Evolutionary conservation across 2,329 filamentous ascomycete species (phyloP).

Genomic region (Stagonosporopsis chrysanthemi): DNA sequence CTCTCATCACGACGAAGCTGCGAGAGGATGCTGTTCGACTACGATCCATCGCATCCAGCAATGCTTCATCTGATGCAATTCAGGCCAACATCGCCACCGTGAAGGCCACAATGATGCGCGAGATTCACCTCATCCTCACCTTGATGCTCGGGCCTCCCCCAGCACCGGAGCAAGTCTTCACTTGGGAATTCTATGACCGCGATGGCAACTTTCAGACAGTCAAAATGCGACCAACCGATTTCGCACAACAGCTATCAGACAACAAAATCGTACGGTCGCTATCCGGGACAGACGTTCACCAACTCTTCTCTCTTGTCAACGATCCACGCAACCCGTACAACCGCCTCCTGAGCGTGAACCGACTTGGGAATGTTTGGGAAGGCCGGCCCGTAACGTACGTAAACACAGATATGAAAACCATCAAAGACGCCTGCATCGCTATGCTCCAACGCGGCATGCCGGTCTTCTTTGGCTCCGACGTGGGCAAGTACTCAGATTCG

Average conservation of each 20-base stretch:
- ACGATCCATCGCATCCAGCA: constrained; percentile 61
- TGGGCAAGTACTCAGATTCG: constrained; percentile 79
- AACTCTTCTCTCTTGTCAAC: constrained; percentile 82
- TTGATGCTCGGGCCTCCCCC: constrained; percentile 83
- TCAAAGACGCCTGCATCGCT: constrained; percentile 76
- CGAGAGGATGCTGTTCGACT: constrained; percentile 83
- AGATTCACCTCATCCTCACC: constrained; percentile 82
- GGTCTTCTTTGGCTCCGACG: constrained; percentile 88
- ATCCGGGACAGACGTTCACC: constrained; percentile 66
- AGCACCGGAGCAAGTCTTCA: constrained; percentile 71
- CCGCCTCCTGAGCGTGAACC: constrained; percentile 75
- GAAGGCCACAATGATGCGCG: constrained; percentile 79
- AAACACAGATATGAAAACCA: constrained; percentile 76
- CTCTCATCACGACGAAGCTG: constrained; percentile 80
- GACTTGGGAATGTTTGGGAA: constrained; percentile 82
- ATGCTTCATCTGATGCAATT: constrained; percentile 47
- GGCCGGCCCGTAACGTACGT: constrained; percentile 80
- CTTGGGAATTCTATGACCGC: constrained; percentile 80
- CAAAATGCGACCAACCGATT: constrained; percentile 71
- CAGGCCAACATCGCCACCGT: constrained; percentile 55
- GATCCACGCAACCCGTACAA: constrained; percentile 81
- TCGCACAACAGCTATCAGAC: constrained; percentile 73
- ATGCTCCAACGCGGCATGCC: constrained; percentile 82
- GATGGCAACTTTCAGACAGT: constrained; percentile 69
- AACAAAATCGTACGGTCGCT: constrained; percentile 65